Base-by-base conservation (phyloP, 208 protist species). In the Trypanosoma scelopori region DNA sequence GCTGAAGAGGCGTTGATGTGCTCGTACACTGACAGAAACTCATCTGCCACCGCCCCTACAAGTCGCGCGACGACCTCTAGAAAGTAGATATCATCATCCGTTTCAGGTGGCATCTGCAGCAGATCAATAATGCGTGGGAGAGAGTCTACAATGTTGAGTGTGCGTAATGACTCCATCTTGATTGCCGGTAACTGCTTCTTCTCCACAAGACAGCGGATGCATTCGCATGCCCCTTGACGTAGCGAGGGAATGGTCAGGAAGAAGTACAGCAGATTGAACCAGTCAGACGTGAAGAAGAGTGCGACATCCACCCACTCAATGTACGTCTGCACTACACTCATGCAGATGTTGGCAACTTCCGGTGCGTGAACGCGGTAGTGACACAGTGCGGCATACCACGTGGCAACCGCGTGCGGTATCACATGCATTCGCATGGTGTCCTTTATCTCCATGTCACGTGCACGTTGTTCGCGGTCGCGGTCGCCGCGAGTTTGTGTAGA, bases 161-260 rank as follows among this genome's bases (percentile, higher is more conserved):
- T 59, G 1, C 69, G 50, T 37, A 94, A 57, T 16, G 81, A 81
- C 22, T 81, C 74, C 61, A 84, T 71, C 71, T 94, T 94, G 15
- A 79, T 71, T 0, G 71, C 81, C 1, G 88, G 79, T 43, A 90
- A 62, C 66, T 94, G 88, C 65, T 94, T 94, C 70, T 94, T 94
- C 47, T 77, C 76, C 9, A 89, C 80, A 18, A 94, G 64, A 20
- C 79, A 75, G 22, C 79, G 55, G 4, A 94, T 39, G 35, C 84
- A 91, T 58, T 85, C 84, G 56, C 76, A 88, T 22, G 81, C 88
- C 3, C 76, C 75, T 15, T 73, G 56, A 18, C 81, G 74, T 11
- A 69, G 42, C 1, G 76, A 57, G 5, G 70, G 60, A 15, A 75
- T 63, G 0, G 78, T 78, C 5, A 85, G n/a, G 15, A 91, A 48